phyloP scores from a whole-genome alignment of 1,284 basidiomycete species.

The Ceratobasidium sp. region DNA sequence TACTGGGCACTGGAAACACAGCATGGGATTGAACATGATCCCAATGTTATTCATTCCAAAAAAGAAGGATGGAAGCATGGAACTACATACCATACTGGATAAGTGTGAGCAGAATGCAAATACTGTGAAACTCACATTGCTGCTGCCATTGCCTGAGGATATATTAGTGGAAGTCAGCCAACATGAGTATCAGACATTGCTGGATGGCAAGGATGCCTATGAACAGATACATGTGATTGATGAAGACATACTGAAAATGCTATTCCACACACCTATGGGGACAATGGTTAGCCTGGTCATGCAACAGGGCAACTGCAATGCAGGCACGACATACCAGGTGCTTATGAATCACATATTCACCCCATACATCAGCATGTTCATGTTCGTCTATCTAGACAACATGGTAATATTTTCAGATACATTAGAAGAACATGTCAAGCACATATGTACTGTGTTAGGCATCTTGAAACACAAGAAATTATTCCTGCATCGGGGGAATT shows the following conservation, averaged over 20 bases:
- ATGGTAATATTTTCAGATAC: slow-evolving; percentile 50
- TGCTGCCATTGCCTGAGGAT: no score
- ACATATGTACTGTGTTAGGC: slow-evolving; percentile 48
- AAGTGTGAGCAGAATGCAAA: no score
- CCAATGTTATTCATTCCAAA: no score
- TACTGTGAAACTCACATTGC: no score
- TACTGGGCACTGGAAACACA: no score
- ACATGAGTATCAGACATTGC: no score
- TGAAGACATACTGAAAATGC: background rate
- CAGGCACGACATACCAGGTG: slow-evolving; percentile 45
- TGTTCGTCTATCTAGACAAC: slow-evolving; percentile 43
- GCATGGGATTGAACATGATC: no score
- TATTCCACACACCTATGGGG: slow-evolving; percentile 50
- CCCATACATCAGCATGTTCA: slow-evolving; percentile 46
- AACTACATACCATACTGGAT: background rate
- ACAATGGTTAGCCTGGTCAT: slow-evolving; percentile 51
- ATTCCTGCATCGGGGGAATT: slow-evolving; percentile 45
- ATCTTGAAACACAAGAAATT: slow-evolving; percentile 48
- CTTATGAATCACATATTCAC: slow-evolving; percentile 51
- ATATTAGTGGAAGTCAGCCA: no score
- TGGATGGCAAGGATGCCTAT: no score
- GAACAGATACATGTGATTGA: no score
- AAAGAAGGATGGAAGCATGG: slow-evolving; percentile 44
- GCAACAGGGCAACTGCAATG: slow-evolving; percentile 50
- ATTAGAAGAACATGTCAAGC: slow-evolving; percentile 50